Percentiles rank a stretch among this genome's conserved stretches.
These are phyloP conservation scores for Globisporangium parvum DNA, from an alignment of 352 stramenopile genomes.

Conservation along the genomic window DNA sequence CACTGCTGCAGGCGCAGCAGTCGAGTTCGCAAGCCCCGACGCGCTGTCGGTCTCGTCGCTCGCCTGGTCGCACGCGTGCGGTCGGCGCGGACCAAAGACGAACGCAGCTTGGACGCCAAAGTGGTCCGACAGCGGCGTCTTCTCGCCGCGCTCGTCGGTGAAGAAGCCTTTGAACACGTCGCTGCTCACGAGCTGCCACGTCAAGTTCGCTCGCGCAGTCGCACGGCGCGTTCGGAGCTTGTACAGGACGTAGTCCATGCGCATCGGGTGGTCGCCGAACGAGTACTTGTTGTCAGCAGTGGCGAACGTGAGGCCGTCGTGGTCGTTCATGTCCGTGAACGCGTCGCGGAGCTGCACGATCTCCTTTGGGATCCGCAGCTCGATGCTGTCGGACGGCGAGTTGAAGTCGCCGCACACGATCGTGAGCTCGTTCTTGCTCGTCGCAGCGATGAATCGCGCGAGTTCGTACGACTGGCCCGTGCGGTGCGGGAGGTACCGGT, in stretches of 20 bases:
- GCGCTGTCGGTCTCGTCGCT: slow-evolving; percentile 15
- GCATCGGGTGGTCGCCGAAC: slow-evolving; percentile 74
- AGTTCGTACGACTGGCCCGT: slow-evolving; percentile 70
- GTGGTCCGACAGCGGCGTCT: slow-evolving; percentile 69
- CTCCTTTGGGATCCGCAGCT: slow-evolving; percentile 48
- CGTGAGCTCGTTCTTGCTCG: slow-evolving; percentile 41
- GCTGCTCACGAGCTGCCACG: slow-evolving; percentile 52
- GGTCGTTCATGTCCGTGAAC: slow-evolving; percentile 61
- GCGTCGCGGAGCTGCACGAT: slow-evolving; percentile 54
- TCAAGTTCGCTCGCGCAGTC: background rate
- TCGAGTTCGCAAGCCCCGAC: slow-evolving; percentile 9
- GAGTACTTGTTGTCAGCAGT: slow-evolving; percentile 79
- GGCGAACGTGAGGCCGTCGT: slow-evolving; percentile 65
- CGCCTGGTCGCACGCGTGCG: slow-evolving; percentile 29
- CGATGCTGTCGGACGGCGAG: slow-evolving; percentile 68
- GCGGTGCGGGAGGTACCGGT: slow-evolving; percentile 63
- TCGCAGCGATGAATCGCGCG: slow-evolving; percentile 59
- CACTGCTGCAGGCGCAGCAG: background rate
- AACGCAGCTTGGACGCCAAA: slow-evolving; percentile 75
- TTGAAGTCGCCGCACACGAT: slow-evolving; percentile 81
- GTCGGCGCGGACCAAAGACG: slow-evolving; percentile 28
- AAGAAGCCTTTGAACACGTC: slow-evolving; percentile 79
- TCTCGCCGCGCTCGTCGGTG: slow-evolving; percentile 47
- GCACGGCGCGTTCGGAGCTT: slow-evolving; percentile 24
- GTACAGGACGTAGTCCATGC: slow-evolving; percentile 84